Percentiles rank a stretch among this genome's conserved stretches.
Conservation (phyloP, 108 stramenopile genomes). For the Halocafeteria seosinensis region DNA sequence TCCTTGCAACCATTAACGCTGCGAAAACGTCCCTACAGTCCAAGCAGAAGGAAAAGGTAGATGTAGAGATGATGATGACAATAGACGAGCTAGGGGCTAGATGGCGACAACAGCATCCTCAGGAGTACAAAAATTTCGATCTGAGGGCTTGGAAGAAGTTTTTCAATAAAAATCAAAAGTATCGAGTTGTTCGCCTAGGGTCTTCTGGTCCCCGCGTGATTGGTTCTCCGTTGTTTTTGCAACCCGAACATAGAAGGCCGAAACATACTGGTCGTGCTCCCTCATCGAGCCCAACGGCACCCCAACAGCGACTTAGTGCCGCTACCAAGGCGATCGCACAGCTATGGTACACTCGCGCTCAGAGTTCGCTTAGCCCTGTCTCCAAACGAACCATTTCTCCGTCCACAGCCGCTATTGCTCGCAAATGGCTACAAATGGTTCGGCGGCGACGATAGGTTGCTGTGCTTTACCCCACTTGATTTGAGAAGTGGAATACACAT, state of each 20-base stretch:
- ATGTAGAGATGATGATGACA: background rate
- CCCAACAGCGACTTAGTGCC: background rate
- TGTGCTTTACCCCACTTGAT: too few relatives aligned
- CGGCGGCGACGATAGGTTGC: too few relatives aligned
- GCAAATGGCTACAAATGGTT: background rate
- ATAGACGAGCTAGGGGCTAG: conserved; percentile 40
- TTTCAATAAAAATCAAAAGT: conserved; percentile 3
- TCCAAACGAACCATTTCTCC: background rate
- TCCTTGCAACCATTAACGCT: conserved; percentile 31
- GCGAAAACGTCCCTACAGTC: background rate
- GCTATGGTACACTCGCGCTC: background rate
- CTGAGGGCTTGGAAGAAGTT: conserved; percentile 20
- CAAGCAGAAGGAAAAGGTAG: background rate
- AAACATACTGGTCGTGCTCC: background rate
- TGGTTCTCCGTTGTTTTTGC: background rate
- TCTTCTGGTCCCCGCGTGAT: background rate
- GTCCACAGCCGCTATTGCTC: background rate
- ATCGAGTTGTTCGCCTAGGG: background rate
- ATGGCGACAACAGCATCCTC: conserved; percentile 32
- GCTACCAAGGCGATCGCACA: too few relatives aligned
- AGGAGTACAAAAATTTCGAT: conserved; percentile 44
- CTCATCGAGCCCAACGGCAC: background rate
- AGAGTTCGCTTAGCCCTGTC: background rate
- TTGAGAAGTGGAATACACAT: too few relatives aligned
- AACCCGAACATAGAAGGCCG: background rate